Evolutionary conservation across 1,284 basidiomycete species (phyloP), one percentile per base, ranked within the genome.

Genomic region (Austroboletus rostrupii): DNA sequence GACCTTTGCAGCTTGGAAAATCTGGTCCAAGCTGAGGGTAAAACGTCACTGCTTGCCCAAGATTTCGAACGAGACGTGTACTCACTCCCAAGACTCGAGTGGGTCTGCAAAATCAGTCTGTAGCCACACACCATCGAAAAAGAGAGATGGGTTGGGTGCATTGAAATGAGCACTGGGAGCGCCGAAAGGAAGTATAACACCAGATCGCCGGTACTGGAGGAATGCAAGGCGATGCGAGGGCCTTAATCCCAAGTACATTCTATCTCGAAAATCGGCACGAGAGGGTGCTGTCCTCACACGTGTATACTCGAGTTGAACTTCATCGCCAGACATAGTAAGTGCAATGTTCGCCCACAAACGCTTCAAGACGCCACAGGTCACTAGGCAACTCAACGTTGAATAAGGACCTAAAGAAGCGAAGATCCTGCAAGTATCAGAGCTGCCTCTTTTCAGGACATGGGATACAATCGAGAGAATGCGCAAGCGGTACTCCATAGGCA

Each of bases 111-210:
- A 60, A 45, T 76, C 73, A 4, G 58, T 66, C 50, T 70, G 67
- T n/a, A 69, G 48, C 70, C 72, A 73, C 31, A 53, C 33, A 0
- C 70, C 67, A 6, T 63, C 14, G 2, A 62, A 62, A 51, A 77
- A 74, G 8, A 77, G 59, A 12, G 67, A 72, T 0, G 56, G 49
- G 38, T 78, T 78, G 0, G 73, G 66, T 1, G 40, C 36, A 44
- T 67, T 72, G 56, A 70, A 72, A 47, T 72, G 69, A 3, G 63
- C 64, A 29, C 64, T 70, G 8, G 54, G 36, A 2, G 74, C 73
- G 5, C 73, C 74, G 35, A 75, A 75, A 6, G 76, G 75, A 8
- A 76, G 62, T 16, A 77, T 41, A 23, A 77, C 52, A 5, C 76
- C 74, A 47, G 66, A 70, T 19, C 64, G 56, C 28, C 71, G 64